Evolutionary conservation across 2,329 filamentous ascomycete genomes (phyloP).

Genomic region (Apiospora rasikravindrae): DNA sequence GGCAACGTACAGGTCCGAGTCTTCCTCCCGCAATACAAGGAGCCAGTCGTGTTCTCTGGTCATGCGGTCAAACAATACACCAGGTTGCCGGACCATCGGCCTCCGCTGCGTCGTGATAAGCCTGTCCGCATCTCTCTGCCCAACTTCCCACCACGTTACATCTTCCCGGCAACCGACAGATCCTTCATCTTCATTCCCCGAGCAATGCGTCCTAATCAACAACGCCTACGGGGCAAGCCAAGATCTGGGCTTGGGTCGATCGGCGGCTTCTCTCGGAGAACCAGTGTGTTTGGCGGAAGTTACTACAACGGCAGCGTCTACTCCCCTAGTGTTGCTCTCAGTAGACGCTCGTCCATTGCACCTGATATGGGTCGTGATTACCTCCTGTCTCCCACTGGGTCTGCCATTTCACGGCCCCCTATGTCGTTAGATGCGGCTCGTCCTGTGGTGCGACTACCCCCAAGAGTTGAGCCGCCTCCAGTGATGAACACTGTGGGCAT

Average conservation of each 20-base stretch:
- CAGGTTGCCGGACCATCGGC: slow-evolving; percentile 90
- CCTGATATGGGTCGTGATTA: slow-evolving; percentile 72
- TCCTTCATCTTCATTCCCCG: slow-evolving; percentile 99
- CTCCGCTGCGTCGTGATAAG: slow-evolving; percentile 92
- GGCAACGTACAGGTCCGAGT: slow-evolving; percentile 88
- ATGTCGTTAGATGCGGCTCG: slow-evolving; percentile 65
- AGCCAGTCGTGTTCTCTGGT: slow-evolving; percentile 72
- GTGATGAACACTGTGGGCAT: slow-evolving; percentile 3
- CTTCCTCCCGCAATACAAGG: slow-evolving; percentile 76
- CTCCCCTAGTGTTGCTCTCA: slow-evolving; percentile 85
- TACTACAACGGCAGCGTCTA: slow-evolving; percentile 76
- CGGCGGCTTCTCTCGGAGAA: slow-evolving; percentile 74
- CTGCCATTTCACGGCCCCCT: slow-evolving; percentile 72
- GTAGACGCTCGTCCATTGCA: slow-evolving; percentile 80
- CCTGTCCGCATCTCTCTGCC: slow-evolving; percentile 93
- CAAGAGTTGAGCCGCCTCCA: slow-evolving; percentile 42
- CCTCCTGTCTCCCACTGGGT: slow-evolving; percentile 81
- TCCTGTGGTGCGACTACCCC: slow-evolving; percentile 84
- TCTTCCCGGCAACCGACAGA: slow-evolving; percentile 86
- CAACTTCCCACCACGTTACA: slow-evolving; percentile 78
- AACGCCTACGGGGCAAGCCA: slow-evolving; percentile 76
- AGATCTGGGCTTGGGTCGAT: slow-evolving; percentile 73
- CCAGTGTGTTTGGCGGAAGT: slow-evolving; percentile 78
- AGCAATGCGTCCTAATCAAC: slow-evolving; percentile 90
- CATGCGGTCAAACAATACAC: slow-evolving; percentile 90